Conservation (phyloP, 2,329 filamentous ascomycete genomes). For the Sclerotinia borealis region DNA sequence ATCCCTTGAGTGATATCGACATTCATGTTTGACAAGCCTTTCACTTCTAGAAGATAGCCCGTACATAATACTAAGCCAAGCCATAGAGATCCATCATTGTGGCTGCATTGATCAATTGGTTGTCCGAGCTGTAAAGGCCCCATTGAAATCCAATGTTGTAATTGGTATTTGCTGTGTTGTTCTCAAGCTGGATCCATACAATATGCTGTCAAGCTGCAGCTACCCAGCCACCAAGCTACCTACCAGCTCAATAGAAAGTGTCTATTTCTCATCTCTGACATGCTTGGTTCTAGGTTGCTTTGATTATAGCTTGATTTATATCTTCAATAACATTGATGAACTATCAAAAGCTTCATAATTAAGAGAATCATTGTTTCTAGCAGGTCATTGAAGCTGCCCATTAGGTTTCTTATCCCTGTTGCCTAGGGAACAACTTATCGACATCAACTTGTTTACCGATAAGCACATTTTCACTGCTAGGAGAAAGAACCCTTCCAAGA, state of each 20-base stretch:
- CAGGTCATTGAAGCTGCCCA: background rate
- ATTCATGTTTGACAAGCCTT: background rate
- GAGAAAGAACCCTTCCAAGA: slow-evolving; percentile 2
- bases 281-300: slow-evolving; percentile 3
- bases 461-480: slow-evolving; percentile 6
- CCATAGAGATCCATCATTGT: background rate
- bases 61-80: background rate
- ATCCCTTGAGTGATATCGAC: background rate
- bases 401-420: too few relatives aligned
- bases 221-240: slow-evolving; percentile 10
- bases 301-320: background rate
- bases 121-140: background rate
- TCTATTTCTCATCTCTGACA: slow-evolving; percentile 5
- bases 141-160: background rate
- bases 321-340: background rate
- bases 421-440: slow-evolving; percentile 9
- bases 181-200: too few relatives aligned
- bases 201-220: slow-evolving; percentile 7
- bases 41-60: background rate
- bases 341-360: slow-evolving; percentile 11
- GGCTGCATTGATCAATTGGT: background rate
- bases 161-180: background rate
- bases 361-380: background rate
- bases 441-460: slow-evolving; percentile 6
- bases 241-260: slow-evolving; percentile 5